A percentile compares a stretch with the other conserved stretches of the same genome.
phyloP scores from a whole-genome alignment of 1,284 basidiomycete genomes.

The Ustilago xerochloae region DNA sequence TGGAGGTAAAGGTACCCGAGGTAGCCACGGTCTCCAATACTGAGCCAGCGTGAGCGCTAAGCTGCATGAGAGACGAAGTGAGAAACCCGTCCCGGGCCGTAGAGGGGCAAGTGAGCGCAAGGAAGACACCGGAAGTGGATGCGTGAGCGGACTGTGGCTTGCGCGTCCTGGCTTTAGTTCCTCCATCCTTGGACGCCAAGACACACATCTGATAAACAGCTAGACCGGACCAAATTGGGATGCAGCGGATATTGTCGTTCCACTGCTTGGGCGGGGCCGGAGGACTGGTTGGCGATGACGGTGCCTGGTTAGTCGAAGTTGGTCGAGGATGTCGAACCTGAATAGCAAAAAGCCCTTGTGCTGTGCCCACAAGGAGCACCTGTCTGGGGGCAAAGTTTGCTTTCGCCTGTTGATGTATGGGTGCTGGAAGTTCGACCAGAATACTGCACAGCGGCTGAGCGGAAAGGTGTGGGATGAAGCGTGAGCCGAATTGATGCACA shows the following conservation, averaged over 20 bases:
- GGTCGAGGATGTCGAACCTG: slow-evolving; percentile 12
- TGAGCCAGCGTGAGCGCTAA: slow-evolving; percentile 46
- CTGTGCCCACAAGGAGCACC: slow-evolving; percentile 40
- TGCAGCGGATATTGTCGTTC: slow-evolving; percentile 48
- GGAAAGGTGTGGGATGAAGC: slow-evolving; percentile 53
- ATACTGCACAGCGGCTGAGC: slow-evolving; percentile 53
- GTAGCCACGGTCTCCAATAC: slow-evolving; percentile 40
- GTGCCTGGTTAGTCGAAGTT: not conserved
- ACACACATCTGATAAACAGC: slow-evolving; percentile 56
- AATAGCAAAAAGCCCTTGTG: slow-evolving; percentile 46
- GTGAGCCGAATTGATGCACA: slow-evolving; percentile 43
- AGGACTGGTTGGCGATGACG: not conserved
- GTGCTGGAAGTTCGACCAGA: slow-evolving; percentile 34
- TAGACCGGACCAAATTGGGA: slow-evolving; percentile 49
- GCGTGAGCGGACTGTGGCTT: not conserved
- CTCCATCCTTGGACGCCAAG: slow-evolving; percentile 20
- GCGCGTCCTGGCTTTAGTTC: not conserved
- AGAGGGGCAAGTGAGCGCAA: slow-evolving; percentile 45
- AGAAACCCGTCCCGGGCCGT: slow-evolving; percentile 17
- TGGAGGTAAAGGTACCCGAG: slow-evolving; percentile 2
- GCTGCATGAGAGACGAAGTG: slow-evolving; percentile 32
- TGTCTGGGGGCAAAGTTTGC: slow-evolving; percentile 1
- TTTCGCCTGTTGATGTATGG: not conserved
- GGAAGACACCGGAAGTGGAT: slow-evolving; percentile 38
- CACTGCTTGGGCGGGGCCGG: slow-evolving; percentile 10